Conservation (phyloP, 495 filamentous ascomycete genomes). For the Pseudoneurospora amorphoporcata region DNA sequence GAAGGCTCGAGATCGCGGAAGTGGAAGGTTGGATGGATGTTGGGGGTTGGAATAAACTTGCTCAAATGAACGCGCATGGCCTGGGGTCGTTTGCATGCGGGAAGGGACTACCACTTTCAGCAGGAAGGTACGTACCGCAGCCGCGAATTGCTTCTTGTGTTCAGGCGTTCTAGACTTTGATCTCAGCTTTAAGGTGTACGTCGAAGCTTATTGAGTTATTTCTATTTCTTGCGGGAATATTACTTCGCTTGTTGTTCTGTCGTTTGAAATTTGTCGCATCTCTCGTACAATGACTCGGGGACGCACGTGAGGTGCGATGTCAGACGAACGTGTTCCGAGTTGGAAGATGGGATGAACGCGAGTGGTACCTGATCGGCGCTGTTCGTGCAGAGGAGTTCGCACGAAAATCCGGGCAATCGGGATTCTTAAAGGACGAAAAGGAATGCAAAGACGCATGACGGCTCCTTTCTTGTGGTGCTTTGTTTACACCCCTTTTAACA, state of each 20-base stretch:
- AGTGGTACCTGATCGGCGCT: not conserved
- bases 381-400: not conserved
- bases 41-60: constrained; percentile 1
- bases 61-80: constrained; percentile 7
- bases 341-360: not conserved
- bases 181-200: not conserved
- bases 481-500: not conserved
- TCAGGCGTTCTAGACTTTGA: not conserved
- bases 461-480: not conserved
- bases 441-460: not conserved
- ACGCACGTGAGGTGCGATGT: not conserved
- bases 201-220: not conserved
- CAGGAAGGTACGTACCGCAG: not conserved
- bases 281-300: not conserved
- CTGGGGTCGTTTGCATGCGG: not conserved
- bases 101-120: not conserved
- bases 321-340: not conserved
- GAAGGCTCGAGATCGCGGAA: too few species aligned
- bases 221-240: not conserved
- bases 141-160: not conserved
- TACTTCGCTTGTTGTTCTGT: not conserved
- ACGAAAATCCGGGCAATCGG: not conserved
- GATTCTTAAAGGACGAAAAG: not conserved
- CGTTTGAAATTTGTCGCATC: not conserved
- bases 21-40: not conserved